phyloP scores from a whole-genome alignment of 2,329 filamentous ascomycete genomes.

The Colletotrichum lentis region DNA sequence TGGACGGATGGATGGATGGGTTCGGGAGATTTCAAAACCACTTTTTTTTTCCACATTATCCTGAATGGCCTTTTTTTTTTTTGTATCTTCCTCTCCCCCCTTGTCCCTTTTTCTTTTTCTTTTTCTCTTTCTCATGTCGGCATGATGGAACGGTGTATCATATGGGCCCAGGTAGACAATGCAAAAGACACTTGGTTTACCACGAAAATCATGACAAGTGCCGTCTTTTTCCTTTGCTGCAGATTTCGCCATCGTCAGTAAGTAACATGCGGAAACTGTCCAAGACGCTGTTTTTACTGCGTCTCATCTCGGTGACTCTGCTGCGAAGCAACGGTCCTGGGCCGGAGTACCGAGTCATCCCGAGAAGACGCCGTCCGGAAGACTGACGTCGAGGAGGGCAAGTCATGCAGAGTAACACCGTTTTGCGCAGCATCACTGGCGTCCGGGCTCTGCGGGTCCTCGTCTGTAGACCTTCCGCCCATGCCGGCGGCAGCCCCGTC shows the following conservation, averaged over 20 bases:
- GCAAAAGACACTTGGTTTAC: conserved; percentile 21
- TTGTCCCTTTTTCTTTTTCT: too few species aligned
- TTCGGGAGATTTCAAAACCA: neutral
- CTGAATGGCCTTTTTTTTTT: conserved; percentile 10
- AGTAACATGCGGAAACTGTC: too few species aligned
- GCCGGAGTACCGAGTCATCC: conserved; percentile 14
- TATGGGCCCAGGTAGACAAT: conserved; percentile 33
- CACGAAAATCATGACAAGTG: neutral
- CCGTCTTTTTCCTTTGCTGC: neutral
- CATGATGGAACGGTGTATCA: conserved; percentile 21
- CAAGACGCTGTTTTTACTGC: neutral
- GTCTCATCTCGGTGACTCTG: neutral
- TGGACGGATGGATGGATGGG: neutral
- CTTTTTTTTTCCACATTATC: conserved; percentile 8
- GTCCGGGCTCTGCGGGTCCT: neutral
- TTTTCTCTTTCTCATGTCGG: neutral
- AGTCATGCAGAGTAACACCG: conserved; percentile 53
- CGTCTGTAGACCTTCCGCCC: neutral
- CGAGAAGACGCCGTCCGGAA: conserved; percentile 65
- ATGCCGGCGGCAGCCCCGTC: neutral
- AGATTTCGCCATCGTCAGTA: too few species aligned
- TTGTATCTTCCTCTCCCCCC: neutral
- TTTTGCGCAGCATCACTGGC: neutral
- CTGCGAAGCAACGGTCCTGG: neutral
- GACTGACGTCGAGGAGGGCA: conserved; percentile 69